phyloP scores from a whole-genome alignment of 805 yeast genomes.

The Candida suzukii region DNA sequence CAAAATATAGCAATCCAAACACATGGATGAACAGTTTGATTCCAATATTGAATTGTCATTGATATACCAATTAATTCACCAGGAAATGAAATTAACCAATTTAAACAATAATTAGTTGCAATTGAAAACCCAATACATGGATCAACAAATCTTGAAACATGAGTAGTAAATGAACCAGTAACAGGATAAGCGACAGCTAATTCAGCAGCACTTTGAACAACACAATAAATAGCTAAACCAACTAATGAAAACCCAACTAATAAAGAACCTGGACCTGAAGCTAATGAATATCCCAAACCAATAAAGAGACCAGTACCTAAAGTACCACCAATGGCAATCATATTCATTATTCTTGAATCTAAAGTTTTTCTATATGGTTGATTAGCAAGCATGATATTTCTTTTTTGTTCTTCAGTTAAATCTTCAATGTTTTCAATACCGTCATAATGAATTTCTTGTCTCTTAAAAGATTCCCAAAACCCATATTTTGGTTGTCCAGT shows the following conservation, averaged over 20 bases:
- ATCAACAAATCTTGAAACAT: conserved; percentile 40
- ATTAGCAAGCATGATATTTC: conserved; percentile 4
- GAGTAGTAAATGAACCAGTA: conserved; percentile 43
- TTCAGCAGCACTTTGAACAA: conserved; percentile 39
- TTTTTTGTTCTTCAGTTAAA: conserved; percentile 5
- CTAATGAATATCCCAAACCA: conserved; percentile 50
- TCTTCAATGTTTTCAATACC: not conserved
- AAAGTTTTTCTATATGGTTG: conserved; percentile 26
- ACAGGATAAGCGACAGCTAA: conserved; percentile 47
- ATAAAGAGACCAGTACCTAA: conserved; percentile 73
- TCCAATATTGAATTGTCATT: conserved; percentile 53
- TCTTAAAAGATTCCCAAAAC: conserved; percentile 3
- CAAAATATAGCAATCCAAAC: conserved; percentile 57
- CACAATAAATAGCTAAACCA: conserved; percentile 21
- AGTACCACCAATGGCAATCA: conserved; percentile 72
- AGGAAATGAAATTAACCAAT: conserved; percentile 52
- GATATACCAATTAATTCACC: conserved; percentile 55
- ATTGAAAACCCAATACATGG: conserved; percentile 51
- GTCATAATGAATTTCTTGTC: conserved; percentile 1
- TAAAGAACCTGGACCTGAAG: conserved; percentile 22
- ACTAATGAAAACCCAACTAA: conserved; percentile 11
- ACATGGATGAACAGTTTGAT: conserved; percentile 42
- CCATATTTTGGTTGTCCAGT: not conserved
- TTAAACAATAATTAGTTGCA: conserved; percentile 45
- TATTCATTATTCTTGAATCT: conserved; percentile 53